phyloP scores from a whole-genome alignment of 306 rosid genomes.

The Benincasa hispida region DNA sequence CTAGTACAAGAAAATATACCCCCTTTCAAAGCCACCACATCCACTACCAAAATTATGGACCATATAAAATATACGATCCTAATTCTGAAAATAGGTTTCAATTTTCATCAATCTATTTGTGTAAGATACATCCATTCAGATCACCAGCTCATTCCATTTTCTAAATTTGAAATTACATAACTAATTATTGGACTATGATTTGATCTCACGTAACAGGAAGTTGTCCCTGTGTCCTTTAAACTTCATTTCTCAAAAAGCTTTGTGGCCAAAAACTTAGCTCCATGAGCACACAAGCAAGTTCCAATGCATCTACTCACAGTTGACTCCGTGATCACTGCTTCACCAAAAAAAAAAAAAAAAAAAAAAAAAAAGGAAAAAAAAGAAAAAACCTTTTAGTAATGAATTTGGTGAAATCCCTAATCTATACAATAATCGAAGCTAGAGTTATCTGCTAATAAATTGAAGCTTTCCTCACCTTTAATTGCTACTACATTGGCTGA shows the following conservation, averaged over 20 bases:
- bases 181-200: not conserved
- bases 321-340: conserved; percentile 54
- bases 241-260: conserved; percentile 26
- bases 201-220: not conserved
- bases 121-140: not conserved
- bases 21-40: not conserved
- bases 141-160: not conserved
- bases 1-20: not conserved
- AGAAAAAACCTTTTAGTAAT: not conserved
- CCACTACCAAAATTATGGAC: not conserved
- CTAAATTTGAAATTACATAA: not conserved
- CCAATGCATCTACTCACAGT: conserved; percentile 50
- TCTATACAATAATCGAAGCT: not conserved
- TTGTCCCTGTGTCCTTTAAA: not conserved
- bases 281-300: conserved; percentile 62
- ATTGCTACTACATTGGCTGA: conserved; percentile 75
- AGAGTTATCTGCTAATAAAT: not conserved
- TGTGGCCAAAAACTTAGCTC: conserved; percentile 38
- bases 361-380: no score
- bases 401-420: not conserved
- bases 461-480: conserved; percentile 38
- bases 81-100: not conserved
- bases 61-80: not conserved
- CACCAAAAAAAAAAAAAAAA: no score
- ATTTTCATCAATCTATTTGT: not conserved